Base-by-base conservation (phyloP, 192 early-diverging fungal genomes). In the Helicostylum pulchrum region DNA sequence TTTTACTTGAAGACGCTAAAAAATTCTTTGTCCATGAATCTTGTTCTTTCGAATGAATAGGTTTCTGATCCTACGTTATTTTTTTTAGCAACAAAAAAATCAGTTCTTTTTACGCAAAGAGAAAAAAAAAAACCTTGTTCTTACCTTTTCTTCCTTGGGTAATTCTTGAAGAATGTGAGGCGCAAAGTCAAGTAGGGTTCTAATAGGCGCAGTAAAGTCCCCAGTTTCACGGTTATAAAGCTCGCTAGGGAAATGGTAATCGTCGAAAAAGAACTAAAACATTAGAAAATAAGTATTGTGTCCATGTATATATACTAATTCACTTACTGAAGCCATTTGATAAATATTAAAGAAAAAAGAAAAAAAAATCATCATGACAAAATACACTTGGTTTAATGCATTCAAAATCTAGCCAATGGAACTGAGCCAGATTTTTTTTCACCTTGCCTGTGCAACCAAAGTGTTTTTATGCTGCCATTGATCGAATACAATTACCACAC, bases 131-230 rank as follows among this genome's bases (percentile, higher is more conserved):
- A n/a, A n/a, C n/a, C n/a, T n/a, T 10, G 31, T 26, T 4, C 19
- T 44, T 48, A 71, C 62, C 49, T 73, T 70, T 30, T 69, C 47
- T 31, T 74, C 46, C 52, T 79, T 82, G 26, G 76, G 70, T 20
- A 82, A 63, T 53, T 82, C 70, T 7, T 62, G 72, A 2, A 82
- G 67, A 60, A 82, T 82, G 52, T 79, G 77, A 0, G 80, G 80
- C 10, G 78, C 75, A 62, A 82, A 82, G 51, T 71, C 64, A 15
- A 82, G 61, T 17, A 82, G 59, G 15, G 78, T 79, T 2, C 70
- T 68, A 43, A 82, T 69, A 3, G 77, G 80, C 10, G 70, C 50
- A 30, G 78, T 74, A 55, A 82, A 82, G 31, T 77, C 72, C 14
- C 74, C 48, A 0, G 71, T 77, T 17, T 77, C 73, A 32, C 62